Conservation (phyloP, 106 monocot genomes). For the Ottelia alismoides region DNA sequence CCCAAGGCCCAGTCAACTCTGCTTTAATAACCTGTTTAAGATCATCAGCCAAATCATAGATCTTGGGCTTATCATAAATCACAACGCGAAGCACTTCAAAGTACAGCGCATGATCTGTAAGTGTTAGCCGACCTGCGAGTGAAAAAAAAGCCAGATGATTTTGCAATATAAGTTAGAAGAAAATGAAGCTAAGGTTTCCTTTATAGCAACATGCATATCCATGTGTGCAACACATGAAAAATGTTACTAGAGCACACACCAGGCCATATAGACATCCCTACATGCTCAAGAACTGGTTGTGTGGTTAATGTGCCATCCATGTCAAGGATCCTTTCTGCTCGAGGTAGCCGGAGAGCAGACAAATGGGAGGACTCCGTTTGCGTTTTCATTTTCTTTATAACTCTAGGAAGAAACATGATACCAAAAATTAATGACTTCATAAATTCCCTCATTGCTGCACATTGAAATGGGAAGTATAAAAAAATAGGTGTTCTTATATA, state of each 20-base stretch:
- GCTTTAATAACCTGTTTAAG: slow-evolving; percentile 72
- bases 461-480: too few relatives aligned
- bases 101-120: slow-evolving; percentile 84
- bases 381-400: slow-evolving; percentile 66
- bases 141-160: slow-evolving; percentile 1
- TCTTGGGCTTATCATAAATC: slow-evolving; percentile 67
- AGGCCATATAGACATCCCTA: too few relatives aligned
- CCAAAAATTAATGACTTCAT: too few relatives aligned
- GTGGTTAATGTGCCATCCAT: slow-evolving; percentile 83
- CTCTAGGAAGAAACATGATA: slow-evolving; percentile 26
- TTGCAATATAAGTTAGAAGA: too few relatives aligned
- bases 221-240: slow-evolving; percentile 68
- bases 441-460: too few relatives aligned
- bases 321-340: slow-evolving; percentile 74
- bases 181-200: too few relatives aligned
- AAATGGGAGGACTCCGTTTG: slow-evolving; percentile 77
- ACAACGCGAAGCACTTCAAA: slow-evolving; percentile 76
- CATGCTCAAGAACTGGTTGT: too few relatives aligned
- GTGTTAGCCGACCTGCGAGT: slow-evolving; percentile 62
- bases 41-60: slow-evolving; percentile 80
- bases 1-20: slow-evolving; percentile 92
- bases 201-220: too few relatives aligned
- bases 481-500: too few relatives aligned
- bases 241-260: too few relatives aligned
- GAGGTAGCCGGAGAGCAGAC: slow-evolving; percentile 31